Percentiles rank a stretch among this genome's conserved stretches.
Evolutionary conservation across 2,329 filamentous ascomycete species (phyloP).

Genomic region (Coniochaeta hoffmannii): DNA sequence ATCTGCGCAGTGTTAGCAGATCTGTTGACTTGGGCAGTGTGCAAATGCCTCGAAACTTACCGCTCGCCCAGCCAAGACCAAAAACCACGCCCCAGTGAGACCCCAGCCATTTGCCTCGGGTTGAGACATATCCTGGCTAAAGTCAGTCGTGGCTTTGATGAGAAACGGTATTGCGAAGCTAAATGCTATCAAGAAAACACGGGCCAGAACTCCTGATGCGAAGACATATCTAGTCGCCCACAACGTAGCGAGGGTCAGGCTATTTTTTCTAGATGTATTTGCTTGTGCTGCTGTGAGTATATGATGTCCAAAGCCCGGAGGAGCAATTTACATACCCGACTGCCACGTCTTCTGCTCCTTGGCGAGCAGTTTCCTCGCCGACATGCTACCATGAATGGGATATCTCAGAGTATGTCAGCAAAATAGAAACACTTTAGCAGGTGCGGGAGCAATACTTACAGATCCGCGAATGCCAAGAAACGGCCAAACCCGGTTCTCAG

Average conservation of each 20-base stretch:
- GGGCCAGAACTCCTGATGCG: slow-evolving; percentile 3
- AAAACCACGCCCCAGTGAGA: slow-evolving; percentile 4
- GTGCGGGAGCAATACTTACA: slow-evolving; percentile 6
- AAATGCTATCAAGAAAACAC: slow-evolving; percentile 2
- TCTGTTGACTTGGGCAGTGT: background rate
- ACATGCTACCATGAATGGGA: slow-evolving; percentile 14
- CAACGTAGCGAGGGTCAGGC: slow-evolving; percentile 14
- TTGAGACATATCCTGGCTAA: slow-evolving; percentile 4
- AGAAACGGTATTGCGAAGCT: slow-evolving; percentile 5
- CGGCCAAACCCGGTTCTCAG: slow-evolving; percentile 16
- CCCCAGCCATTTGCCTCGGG: slow-evolving; percentile 4
- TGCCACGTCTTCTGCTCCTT: background rate
- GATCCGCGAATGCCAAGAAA: slow-evolving; percentile 13
- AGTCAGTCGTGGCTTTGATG: slow-evolving; percentile 3
- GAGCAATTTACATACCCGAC: slow-evolving; percentile 3
- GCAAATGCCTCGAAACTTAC: background rate
- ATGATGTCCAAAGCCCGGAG: background rate
- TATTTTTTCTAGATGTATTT: background rate
- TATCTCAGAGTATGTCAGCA: background rate
- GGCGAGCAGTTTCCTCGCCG: slow-evolving; percentile 4
- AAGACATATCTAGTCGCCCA: slow-evolving; percentile 11
- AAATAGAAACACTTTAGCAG: background rate
- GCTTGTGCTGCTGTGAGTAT: background rate
- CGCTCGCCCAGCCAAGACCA: slow-evolving; percentile 5
- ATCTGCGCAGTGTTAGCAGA: background rate